phyloP scores from a whole-genome alignment of 176 grass and related monocot genomes.

The Musa troglodytarum region DNA sequence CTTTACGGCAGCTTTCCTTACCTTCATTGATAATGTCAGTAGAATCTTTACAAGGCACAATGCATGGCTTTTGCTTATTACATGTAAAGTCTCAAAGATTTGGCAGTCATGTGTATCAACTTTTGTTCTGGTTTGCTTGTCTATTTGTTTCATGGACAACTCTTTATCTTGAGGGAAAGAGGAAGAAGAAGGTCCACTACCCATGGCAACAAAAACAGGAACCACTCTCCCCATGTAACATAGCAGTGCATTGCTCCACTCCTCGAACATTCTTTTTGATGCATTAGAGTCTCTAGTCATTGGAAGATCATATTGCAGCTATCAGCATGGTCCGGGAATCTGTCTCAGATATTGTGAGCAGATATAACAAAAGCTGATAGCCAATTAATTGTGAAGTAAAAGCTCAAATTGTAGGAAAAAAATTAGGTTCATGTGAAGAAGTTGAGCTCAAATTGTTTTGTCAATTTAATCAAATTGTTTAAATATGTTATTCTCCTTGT shows the following conservation, averaged over 20 bases:
- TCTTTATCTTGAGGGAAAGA: not conserved
- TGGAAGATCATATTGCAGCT: no score
- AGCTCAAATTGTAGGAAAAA: no score
- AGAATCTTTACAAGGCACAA: not conserved
- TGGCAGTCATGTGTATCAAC: conserved; percentile 7
- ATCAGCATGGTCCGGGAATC: no score
- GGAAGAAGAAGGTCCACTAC: not conserved
- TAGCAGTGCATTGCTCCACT: not conserved
- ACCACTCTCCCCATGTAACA: not conserved
- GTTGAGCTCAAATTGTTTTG: no score
- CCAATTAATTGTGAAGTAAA: no score
- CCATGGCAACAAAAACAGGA: not conserved
- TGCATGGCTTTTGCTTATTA: not conserved
- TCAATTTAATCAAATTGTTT: no score
- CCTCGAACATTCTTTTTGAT: no score
- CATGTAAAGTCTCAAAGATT: not conserved
- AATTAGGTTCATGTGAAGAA: no score
- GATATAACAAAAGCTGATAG: no score
- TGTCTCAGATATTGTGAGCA: no score
- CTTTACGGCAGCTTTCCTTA: not conserved
- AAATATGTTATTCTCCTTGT: no score
- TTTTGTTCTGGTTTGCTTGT: conserved; percentile 9
- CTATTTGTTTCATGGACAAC: conserved; percentile 10
- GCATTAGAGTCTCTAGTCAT: no score
- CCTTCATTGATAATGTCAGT: not conserved